Percentiles rank a stretch among this genome's conserved stretches.
These are phyloP conservation scores for Alternaria sp. DNA, from an alignment of 2,329 filamentous ascomycete species.

Conservation along the genomic window DNA sequence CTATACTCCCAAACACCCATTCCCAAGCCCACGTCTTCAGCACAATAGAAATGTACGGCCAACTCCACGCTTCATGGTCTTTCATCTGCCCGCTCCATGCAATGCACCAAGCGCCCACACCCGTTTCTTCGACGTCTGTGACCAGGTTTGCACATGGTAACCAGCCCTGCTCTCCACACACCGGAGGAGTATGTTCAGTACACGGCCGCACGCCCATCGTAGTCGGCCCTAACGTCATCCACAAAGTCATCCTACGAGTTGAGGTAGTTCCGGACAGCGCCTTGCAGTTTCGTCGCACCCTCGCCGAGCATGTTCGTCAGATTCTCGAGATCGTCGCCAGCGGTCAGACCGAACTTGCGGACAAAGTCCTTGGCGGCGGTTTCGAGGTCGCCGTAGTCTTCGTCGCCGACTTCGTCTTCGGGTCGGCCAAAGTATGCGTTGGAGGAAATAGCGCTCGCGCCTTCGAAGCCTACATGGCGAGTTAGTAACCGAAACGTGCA, in stretches of 20 bases:
- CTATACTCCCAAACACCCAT: constrained; percentile 7
- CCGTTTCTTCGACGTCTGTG: background rate
- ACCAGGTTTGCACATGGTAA: background rate
- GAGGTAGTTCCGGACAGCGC: constrained; percentile 48
- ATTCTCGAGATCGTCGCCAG: constrained; percentile 94
- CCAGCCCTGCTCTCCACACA: background rate
- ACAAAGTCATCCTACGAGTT: constrained; percentile 41
- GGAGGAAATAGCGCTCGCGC: constrained; percentile 88
- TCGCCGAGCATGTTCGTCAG: constrained; percentile 82
- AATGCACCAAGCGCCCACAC: constrained; percentile 2
- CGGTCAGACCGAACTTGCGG: constrained; percentile 91
- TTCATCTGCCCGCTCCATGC: background rate
- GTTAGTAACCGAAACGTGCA: no score
- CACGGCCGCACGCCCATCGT: background rate
- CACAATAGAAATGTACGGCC: background rate
- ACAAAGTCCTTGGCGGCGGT: constrained; percentile 95
- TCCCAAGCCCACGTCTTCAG: background rate
- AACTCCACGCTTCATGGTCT: constrained; percentile 1
- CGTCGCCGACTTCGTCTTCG: constrained; percentile 74
- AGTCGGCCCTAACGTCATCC: background rate
- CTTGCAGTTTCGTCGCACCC: constrained; percentile 83
- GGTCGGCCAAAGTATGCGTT: constrained; percentile 97
- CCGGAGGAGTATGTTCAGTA: background rate
- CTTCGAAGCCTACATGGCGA: constrained; percentile 73
- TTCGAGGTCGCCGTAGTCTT: constrained; percentile 90